Conservation (phyloP, 2,329 filamentous ascomycete genomes). For the Rutstroemia sydowiana region DNA sequence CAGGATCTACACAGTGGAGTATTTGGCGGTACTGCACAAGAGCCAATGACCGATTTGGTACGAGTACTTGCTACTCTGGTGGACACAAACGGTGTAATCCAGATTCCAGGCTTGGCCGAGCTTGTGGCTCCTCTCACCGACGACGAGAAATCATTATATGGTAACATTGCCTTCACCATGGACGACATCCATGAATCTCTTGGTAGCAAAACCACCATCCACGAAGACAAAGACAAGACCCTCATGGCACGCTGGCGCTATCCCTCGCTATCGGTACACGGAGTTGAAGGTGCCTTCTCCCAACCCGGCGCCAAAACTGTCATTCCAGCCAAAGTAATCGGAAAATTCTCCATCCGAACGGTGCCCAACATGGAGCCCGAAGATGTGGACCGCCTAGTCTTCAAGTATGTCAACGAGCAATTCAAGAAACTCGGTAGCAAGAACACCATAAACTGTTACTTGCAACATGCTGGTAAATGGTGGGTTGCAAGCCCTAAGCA, state of each 20-base stretch:
- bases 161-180: conserved; percentile 90
- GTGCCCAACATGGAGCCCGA: conserved; percentile 96
- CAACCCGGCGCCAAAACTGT: conserved; percentile 94
- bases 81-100: conserved; percentile 84
- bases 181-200: conserved; percentile 87
- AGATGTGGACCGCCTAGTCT: conserved; percentile 78
- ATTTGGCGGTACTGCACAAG: conserved; percentile 91
- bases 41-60: conserved; percentile 96
- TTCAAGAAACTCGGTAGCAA: conserved; percentile 87
- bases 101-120: conserved; percentile 88
- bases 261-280: conserved; percentile 89
- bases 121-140: conserved; percentile 83
- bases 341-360: conserved; percentile 97
- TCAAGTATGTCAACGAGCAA: conserved; percentile 72
- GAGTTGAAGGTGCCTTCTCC: conserved; percentile 90
- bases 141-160: conserved; percentile 84
- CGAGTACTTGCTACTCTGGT: conserved; percentile 77
- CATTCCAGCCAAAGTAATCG: conserved; percentile 93
- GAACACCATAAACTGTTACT: conserved; percentile 75
- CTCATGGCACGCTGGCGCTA: conserved; percentile 96
- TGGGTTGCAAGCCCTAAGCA: conserved; percentile 97
- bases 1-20: conserved; percentile 95
- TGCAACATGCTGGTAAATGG: conserved; percentile 94
- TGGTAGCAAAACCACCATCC: conserved; percentile 81
- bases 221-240: conserved; percentile 80